Percentiles rank a stretch among this genome's conserved stretches.
These are phyloP conservation scores for Sonneratia alba DNA, from an alignment of 345 rosid genomes.

Conservation along the genomic window DNA sequence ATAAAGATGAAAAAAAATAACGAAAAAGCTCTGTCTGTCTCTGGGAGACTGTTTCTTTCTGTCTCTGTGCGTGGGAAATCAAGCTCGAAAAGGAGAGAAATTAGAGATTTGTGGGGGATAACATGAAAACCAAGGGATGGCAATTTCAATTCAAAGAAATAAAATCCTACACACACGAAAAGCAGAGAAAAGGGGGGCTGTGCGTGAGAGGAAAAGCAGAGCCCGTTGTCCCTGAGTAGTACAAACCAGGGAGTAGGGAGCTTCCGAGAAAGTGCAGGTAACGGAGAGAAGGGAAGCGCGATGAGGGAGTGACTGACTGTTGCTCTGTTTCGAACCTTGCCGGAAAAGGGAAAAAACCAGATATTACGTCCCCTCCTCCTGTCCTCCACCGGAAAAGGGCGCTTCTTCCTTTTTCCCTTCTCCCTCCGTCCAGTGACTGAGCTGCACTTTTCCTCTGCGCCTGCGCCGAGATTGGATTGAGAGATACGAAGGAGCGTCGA, in stretches of 20 bases:
- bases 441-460: too few species aligned
- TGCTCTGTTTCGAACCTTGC: too few species aligned
- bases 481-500: too few species aligned
- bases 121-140: conserved; percentile 10
- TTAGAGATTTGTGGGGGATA: neutral
- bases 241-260: conserved; percentile 8
- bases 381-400: too few species aligned
- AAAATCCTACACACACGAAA: neutral
- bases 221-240: neutral
- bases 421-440: too few species aligned
- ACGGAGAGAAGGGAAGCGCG: neutral
- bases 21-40: conserved; percentile 11
- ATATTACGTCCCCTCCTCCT: too few species aligned
- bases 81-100: conserved; percentile 17
- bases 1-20: conserved; percentile 24
- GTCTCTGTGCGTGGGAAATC: conserved; percentile 1
- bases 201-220: neutral
- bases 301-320: neutral
- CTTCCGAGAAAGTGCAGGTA: conserved; percentile 5
- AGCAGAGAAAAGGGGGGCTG: conserved; percentile 4
- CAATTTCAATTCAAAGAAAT: conserved; percentile 37
- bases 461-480: too few species aligned
- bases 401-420: too few species aligned
- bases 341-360: too few species aligned
- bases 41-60: neutral